Evolutionary conservation across 768 basidiomycete genomes (phyloP).

Genomic region (Tricholoma bakamatsutake): DNA sequence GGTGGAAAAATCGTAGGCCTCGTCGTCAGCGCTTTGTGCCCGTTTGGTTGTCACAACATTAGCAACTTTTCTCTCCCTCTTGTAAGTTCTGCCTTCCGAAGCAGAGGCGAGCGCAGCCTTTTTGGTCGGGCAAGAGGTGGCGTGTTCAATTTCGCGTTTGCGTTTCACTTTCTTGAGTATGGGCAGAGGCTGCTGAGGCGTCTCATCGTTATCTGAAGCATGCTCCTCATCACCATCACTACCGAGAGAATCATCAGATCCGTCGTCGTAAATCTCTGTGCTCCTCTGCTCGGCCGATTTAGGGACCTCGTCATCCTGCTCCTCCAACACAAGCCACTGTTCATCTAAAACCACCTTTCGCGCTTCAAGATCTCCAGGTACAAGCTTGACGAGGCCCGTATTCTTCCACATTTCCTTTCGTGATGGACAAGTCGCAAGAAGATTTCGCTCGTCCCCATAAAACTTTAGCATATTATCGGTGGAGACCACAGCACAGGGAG

Average conservation of each 20-base stretch:
- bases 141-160: constrained; percentile 29
- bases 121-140: constrained; percentile 32
- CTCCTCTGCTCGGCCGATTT: constrained; percentile 17
- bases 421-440: constrained; percentile 42
- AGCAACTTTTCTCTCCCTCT: constrained; percentile 23
- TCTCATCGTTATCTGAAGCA: constrained; percentile 38
- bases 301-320: constrained; percentile 29
- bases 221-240: constrained; percentile 31
- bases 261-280: constrained; percentile 32
- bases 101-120: constrained; percentile 49
- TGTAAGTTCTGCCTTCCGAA: constrained; percentile 20
- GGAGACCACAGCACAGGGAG: constrained; percentile 4
- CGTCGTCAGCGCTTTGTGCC: constrained; percentile 21
- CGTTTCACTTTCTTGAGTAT: constrained; percentile 40
- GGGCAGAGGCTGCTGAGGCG: constrained; percentile 22
- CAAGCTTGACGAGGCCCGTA: constrained; percentile 53
- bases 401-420: constrained; percentile 66
- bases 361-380: constrained; percentile 27
- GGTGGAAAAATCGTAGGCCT: constrained; percentile 48
- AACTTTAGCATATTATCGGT: constrained; percentile 19
- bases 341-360: constrained; percentile 34
- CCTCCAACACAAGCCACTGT: constrained; percentile 39
- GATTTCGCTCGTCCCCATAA: constrained; percentile 41
- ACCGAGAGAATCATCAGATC: constrained; percentile 26
- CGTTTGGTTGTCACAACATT: constrained; percentile 22